These are phyloP conservation scores for Harrya chromipes DNA, from an alignment of 768 basidiomycete species.

Conservation along the genomic window DNA sequence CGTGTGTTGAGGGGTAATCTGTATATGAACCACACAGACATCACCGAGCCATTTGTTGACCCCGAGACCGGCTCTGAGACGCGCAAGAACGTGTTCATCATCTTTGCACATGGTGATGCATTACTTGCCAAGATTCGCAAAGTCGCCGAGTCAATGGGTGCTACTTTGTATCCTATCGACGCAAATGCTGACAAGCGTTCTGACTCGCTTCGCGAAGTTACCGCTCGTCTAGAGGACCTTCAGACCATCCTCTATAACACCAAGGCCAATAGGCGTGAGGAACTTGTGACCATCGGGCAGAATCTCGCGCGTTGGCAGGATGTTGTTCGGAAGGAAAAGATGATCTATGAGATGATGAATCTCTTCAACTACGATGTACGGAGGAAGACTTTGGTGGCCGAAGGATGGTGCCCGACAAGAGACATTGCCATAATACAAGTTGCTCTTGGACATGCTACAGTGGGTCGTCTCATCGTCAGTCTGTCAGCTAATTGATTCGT, in stretches of 20 bases:
- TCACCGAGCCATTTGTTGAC: conserved; percentile 88
- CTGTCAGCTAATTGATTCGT: background rate
- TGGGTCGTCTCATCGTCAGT: conserved; percentile 26
- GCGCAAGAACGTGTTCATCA: conserved; percentile 98
- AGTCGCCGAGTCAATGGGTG: conserved; percentile 99
- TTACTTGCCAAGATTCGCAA: conserved; percentile 96
- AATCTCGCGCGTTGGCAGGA: conserved; percentile 87
- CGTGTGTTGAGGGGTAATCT: conserved; percentile 95
- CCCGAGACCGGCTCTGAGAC: conserved; percentile 79
- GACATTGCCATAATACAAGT: conserved; percentile 85
- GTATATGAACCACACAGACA: conserved; percentile 99
- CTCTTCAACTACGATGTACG: conserved; percentile 93
- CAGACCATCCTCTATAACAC: conserved; percentile 90
- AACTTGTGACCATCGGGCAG: conserved; percentile 84
- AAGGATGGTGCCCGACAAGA: conserved; percentile 95
- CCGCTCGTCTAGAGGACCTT: conserved; percentile 85
- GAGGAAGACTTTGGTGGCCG: conserved; percentile 92
- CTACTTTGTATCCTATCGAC: conserved; percentile 94
- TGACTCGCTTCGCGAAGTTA: conserved; percentile 87
- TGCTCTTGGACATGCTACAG: conserved; percentile 86
- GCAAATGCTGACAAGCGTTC: conserved; percentile 89
- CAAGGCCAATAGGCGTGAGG: conserved; percentile 71
- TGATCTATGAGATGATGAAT: conserved; percentile 94
- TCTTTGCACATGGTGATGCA: conserved; percentile 94
- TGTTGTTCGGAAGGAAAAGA: conserved; percentile 92